Percentiles rank a stretch among this genome's conserved stretches.
Evolutionary conservation across 805 yeast species (phyloP).

Genomic region (Ogataea saltuana): DNA sequence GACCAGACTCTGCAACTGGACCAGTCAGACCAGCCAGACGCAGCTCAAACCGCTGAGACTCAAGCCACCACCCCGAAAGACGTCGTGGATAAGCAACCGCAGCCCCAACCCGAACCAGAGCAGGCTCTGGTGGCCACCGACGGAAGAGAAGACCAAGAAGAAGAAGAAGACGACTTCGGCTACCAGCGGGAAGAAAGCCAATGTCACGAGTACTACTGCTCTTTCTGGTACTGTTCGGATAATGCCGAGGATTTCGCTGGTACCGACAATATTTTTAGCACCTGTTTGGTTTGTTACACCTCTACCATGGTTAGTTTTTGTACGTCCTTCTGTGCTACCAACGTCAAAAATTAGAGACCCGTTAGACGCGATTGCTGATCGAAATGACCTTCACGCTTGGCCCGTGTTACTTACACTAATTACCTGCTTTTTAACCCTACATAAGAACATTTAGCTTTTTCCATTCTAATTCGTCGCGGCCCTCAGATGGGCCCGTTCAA

Average conservation of each 20-base stretch:
- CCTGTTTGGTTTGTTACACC: constrained; percentile 16
- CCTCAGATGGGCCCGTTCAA: constrained; percentile 15
- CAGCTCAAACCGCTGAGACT: not conserved
- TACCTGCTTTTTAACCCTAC: too few relatives aligned
- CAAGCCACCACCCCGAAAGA: too few relatives aligned
- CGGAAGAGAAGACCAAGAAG: constrained; percentile 6
- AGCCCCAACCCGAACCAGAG: constrained; percentile 14
- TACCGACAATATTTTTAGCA: constrained; percentile 14
- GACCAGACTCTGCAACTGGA: constrained; percentile 1
- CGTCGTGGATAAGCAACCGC: constrained; percentile 14
- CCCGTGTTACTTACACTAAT: too few relatives aligned
- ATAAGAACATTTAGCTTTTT: too few relatives aligned
- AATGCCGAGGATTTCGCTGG: constrained; percentile 13
- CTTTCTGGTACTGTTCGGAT: constrained; percentile 17
- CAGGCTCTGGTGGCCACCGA: constrained; percentile 19
- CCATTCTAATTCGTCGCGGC: too few relatives aligned
- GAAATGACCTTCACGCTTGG: too few relatives aligned
- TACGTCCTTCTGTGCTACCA: constrained; percentile 13
- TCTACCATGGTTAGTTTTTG: constrained; percentile 13
- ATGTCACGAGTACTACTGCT: constrained; percentile 32
- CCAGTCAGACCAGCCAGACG: not conserved
- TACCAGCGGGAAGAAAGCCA: constrained; percentile 32
- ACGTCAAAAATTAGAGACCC: not conserved
- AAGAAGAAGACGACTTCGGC: constrained; percentile 17
- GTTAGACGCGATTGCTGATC: too few relatives aligned